Base-by-base conservation (phyloP, 2,329 filamentous ascomycete species). In the Epichloe uncinata region DNA sequence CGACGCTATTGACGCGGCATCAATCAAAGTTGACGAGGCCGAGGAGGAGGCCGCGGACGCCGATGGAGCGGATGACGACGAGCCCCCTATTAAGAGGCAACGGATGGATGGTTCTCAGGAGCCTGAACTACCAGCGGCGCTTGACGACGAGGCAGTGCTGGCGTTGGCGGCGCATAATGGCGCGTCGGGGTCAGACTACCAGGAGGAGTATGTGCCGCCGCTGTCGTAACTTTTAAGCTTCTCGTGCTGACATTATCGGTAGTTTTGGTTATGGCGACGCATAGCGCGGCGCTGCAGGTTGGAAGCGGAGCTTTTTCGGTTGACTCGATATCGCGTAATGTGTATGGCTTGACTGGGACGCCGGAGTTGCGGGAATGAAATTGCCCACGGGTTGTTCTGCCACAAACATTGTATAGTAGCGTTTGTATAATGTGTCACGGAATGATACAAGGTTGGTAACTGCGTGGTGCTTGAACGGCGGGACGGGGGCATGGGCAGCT, bases 121-220 rank as follows among this genome's bases (percentile, higher is more conserved):
- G 3, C 33, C 53, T n/a, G 54, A 59, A 11, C 63, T 67, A 15
- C 58, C 62, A 8, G 55, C 61, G 1, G 57, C 62, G 0, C 57
- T 73, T 13, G 71, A 74, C 30, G 73, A 76, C 51, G 72, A 74
- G 50, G 71, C 71, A 5, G 69, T 77, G 12, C 54, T 77, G 53
- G 72, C 70, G 7, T 58, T 77, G 41, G 69, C 72, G 16, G 69
- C 66, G 3, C 70, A 74, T 51, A 71, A 66, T 56, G 64, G 64
- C 33, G 55, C 63, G 2, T 60, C 62, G 2, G 52, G 61, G 3
- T 58, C 66, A 4, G 68, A 72, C 30, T 75, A 71, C 54, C 57
- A 61, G 35, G 54, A 67, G 33, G 69, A 73, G 72, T 75, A 61
- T 64, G 72, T 56, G 57, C 5, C 16, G 12, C 41, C 16, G 12